phyloP scores from a whole-genome alignment of 2,329 filamentous ascomycete genomes.

The Hymenoscyphus linearis region DNA sequence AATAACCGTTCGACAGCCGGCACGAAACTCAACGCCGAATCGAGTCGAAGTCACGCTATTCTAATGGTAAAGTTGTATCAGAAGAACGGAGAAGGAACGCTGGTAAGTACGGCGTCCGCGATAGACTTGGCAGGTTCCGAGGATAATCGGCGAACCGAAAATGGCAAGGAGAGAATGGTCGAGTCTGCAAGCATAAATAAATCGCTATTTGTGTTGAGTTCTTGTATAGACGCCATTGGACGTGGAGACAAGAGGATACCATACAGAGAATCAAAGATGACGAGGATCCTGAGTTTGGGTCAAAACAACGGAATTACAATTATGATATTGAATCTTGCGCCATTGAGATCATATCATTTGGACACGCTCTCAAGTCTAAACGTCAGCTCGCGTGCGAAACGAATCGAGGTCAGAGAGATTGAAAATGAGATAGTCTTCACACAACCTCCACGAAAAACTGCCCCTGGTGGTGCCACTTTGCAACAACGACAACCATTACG shows the following conservation, averaged over 20 bases:
- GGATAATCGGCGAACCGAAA: constrained; percentile 90
- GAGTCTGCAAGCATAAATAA: constrained; percentile 98
- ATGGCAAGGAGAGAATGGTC: constrained; percentile 85
- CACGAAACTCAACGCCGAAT: constrained; percentile 90
- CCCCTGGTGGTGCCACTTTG: constrained; percentile 37
- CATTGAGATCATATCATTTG: constrained; percentile 85
- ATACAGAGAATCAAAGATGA: constrained; percentile 93
- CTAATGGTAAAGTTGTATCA: constrained; percentile 85
- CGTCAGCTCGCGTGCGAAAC: constrained; percentile 91
- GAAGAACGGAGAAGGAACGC: constrained; percentile 59
- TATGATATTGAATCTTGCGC: constrained; percentile 94
- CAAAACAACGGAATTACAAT: constrained; percentile 94
- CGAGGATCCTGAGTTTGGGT: constrained; percentile 81
- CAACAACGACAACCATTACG: constrained; percentile 70
- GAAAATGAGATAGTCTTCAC: constrained; percentile 93
- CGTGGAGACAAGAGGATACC: constrained; percentile 72
- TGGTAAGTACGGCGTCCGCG: constrained; percentile 80
- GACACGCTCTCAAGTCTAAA: constrained; percentile 92
- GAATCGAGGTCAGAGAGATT: constrained; percentile 91
- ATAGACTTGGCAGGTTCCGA: constrained; percentile 95
- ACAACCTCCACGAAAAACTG: constrained; percentile 56
- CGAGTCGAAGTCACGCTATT: constrained; percentile 84
- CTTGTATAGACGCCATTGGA: constrained; percentile 92
- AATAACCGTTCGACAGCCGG: constrained; percentile 83
- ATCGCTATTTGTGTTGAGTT: constrained; percentile 86